Evolutionary conservation across 495 filamentous ascomycete genomes (phyloP).

Genomic region (Penicillium odoratum): DNA sequence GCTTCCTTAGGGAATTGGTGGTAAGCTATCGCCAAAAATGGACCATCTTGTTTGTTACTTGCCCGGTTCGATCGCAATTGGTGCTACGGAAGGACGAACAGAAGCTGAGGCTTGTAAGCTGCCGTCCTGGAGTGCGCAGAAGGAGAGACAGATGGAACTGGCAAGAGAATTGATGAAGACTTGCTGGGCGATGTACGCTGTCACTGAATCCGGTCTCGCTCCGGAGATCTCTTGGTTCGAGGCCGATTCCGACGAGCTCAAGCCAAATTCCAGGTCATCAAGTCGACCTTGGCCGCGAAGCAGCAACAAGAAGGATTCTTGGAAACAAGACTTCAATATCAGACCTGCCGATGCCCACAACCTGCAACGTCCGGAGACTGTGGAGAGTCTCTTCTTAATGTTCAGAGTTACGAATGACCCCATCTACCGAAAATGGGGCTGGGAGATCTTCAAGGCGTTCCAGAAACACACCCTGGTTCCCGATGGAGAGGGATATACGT

Average conservation of each 20-base stretch:
- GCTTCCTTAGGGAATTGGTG: slow-evolving; percentile 63
- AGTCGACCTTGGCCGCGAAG: not conserved
- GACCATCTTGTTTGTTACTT: slow-evolving; percentile 93
- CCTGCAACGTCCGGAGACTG: slow-evolving; percentile 80
- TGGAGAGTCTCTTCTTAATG: slow-evolving; percentile 86
- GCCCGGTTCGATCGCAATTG: slow-evolving; percentile 82
- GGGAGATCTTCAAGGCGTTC: slow-evolving; percentile 86
- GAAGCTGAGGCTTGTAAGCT: slow-evolving; percentile 64
- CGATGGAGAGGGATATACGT: slow-evolving; percentile 52
- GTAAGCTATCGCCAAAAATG: slow-evolving; percentile 73
- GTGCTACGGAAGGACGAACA: slow-evolving; percentile 67
- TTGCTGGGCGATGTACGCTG: slow-evolving; percentile 89
- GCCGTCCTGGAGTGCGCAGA: slow-evolving; percentile 61
- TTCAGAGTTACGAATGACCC: slow-evolving; percentile 82
- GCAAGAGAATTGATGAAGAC: slow-evolving; percentile 82
- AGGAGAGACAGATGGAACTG: slow-evolving; percentile 74
- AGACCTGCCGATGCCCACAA: slow-evolving; percentile 71
- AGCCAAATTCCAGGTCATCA: not conserved
- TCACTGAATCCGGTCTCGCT: slow-evolving; percentile 73
- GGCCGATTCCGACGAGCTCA: slow-evolving; percentile 46
- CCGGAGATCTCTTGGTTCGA: slow-evolving; percentile 82
- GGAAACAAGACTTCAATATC: slow-evolving; percentile 59
- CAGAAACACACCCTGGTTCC: slow-evolving; percentile 65
- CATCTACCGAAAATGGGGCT: slow-evolving; percentile 83
- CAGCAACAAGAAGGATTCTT: slow-evolving; percentile 7